Evolutionary conservation across 2,329 filamentous ascomycete genomes (phyloP), one percentile per base, ranked within the genome.

Genomic region (Hypoxylon sp.): DNA sequence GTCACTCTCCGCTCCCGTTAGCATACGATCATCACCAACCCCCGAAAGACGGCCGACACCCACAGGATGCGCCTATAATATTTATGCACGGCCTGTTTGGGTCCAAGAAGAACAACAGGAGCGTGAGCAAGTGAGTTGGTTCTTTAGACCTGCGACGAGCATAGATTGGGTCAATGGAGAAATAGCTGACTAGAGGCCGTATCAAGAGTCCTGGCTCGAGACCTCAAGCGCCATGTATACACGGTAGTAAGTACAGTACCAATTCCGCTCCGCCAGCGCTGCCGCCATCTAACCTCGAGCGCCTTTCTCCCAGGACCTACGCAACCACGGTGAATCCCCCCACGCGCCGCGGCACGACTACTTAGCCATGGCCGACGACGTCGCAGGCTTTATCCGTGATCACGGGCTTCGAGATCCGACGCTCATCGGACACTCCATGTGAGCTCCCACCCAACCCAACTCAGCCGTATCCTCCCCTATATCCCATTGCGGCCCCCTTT

Each of bases 341-440:
- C 94, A 98, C 80, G 79, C 89, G 56, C 81, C 84, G 0, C 84
- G 83, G 1, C 96, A 98, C 79, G 91, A 95, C 81, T 98, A 98
- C 79, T 79, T 81, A 1, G 86, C 89, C 48, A 94, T 98, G 87
- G 93, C 95, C 3, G 87, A 90, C 71, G 95, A 98, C 74, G 89
- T 98, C 10, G 88, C 90, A 60, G 84, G 86, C 48, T 98, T 98
- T 79, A 90, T 98, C 61, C 74, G 84, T 4, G 82, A 91, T 60
- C 91, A 97, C 78, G 82, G 84, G 2, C 81, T 98, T n/a, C 82
- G 86, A 48, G 83, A 91, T 28, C 85, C 90, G 1, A 93, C 92
- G 0, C 82, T 98, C 28, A 96, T 98, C 75, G 95, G 95, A 0
- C 96, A 98, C 81, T 97, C 93, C 1, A 98, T 98, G 95, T 92